A percentile compares a stretch with the other conserved stretches of the same genome.
phyloP scores from a whole-genome alignment of 768 basidiomycete genomes.

The Dentipellis sp. region DNA sequence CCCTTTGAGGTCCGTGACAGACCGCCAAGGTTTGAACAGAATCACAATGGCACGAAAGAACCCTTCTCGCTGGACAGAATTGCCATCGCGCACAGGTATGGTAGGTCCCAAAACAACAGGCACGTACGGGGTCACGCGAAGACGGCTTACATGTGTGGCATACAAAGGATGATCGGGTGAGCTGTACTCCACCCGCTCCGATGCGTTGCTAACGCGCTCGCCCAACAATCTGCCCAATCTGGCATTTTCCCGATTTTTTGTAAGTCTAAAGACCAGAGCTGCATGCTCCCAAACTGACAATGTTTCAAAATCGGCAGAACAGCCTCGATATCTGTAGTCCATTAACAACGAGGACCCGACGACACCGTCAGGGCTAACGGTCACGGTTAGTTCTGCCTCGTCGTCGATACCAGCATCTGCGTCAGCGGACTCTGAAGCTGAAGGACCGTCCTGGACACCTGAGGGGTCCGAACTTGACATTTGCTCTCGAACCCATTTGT shows the following conservation, averaged over 20 bases:
- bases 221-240: not conserved
- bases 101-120: not conserved
- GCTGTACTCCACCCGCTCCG: not conserved
- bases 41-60: not conserved
- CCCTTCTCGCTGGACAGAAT: not conserved
- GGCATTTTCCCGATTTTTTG: not conserved
- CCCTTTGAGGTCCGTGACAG: not conserved
- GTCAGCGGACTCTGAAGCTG: too few species aligned
- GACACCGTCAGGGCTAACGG: not conserved
- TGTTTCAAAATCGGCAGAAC: not conserved
- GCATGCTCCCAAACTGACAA: not conserved
- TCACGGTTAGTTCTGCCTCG: not conserved
- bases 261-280: not conserved
- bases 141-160: not conserved
- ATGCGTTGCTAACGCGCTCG: not conserved
- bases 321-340: not conserved
- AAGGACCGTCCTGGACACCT: too few species aligned
- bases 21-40: not conserved
- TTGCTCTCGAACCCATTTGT: not conserved
- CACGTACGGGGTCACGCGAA: not conserved
- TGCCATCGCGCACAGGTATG: not conserved
- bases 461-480: too few species aligned
- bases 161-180: not conserved
- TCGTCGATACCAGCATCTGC: too few species aligned
- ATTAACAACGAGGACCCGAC: not conserved